Percentiles rank a stretch among this genome's conserved stretches.
Conservation (phyloP, 2,329 filamentous ascomycete species). For the Hymenoscyphus albidus region DNA sequence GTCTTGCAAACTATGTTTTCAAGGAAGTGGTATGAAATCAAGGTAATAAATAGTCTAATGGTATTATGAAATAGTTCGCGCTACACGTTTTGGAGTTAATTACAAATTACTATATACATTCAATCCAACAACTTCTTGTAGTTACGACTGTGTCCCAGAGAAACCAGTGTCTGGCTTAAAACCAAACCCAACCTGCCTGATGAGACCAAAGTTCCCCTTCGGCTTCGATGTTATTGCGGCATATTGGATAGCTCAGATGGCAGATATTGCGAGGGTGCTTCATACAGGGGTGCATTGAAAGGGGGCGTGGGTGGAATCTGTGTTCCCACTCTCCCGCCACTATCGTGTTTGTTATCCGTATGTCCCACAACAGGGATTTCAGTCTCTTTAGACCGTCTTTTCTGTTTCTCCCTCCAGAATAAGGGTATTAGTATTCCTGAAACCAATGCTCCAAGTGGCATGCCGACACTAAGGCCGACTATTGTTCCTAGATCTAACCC, state of each 20-base stretch:
- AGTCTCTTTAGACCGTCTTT: slow-evolving; percentile 3
- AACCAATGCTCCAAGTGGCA: slow-evolving; percentile 19
- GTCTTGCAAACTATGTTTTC: too few species aligned
- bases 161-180: neutral
- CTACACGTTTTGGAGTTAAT: too few species aligned
- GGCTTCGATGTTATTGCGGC: neutral
- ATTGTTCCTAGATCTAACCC: slow-evolving; percentile 16
- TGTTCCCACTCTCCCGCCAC: too few species aligned
- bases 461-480: slow-evolving; percentile 19
- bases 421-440: slow-evolving; percentile 17
- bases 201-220: neutral
- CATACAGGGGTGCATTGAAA: neutral
- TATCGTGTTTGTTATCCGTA: neutral
- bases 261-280: neutral
- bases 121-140: too few species aligned
- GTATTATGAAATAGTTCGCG: too few species aligned
- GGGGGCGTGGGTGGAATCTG: too few species aligned
- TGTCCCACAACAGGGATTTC: neutral
- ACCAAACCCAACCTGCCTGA: neutral
- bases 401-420: slow-evolving; percentile 17
- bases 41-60: too few species aligned
- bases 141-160: neutral
- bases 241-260: neutral
- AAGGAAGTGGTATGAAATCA: too few species aligned
- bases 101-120: too few species aligned